Evolutionary conservation across 2,329 filamentous ascomycete genomes (phyloP).

Genomic region (Mycocentrospora acerina): DNA sequence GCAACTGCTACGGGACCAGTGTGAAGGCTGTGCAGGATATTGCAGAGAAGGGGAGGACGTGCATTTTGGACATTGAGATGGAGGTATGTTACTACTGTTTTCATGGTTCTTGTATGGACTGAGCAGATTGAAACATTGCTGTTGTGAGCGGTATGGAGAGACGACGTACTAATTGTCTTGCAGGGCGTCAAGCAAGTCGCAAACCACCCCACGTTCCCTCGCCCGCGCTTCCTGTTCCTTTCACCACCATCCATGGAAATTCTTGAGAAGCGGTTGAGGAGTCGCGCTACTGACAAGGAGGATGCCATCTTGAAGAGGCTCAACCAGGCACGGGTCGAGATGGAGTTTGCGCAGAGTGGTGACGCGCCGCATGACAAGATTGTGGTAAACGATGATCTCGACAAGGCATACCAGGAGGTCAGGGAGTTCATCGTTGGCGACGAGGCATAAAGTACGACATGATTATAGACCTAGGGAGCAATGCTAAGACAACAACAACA

Average conservation of each 20-base stretch:
- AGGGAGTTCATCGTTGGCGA: constrained; percentile 53
- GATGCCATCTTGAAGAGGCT: constrained; percentile 52
- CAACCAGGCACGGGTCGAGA: constrained; percentile 49
- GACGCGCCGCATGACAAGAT: constrained; percentile 54
- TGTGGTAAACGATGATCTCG: constrained; percentile 55
- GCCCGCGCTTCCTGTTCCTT: constrained; percentile 80
- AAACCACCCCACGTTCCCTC: constrained; percentile 63
- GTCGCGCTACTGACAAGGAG: constrained; percentile 47
- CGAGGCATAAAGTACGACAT: constrained; percentile 22
- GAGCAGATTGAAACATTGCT: too few species aligned
- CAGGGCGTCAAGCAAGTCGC: constrained; percentile 92
- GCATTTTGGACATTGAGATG: constrained; percentile 95
- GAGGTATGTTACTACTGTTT: constrained; percentile 57
- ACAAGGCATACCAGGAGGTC: constrained; percentile 52
- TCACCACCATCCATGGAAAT: constrained; percentile 74
- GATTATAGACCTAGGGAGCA: too few species aligned
- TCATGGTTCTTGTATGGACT: background rate
- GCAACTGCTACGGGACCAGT: constrained; percentile 85
- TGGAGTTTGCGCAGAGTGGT: constrained; percentile 43
- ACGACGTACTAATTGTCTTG: background rate
- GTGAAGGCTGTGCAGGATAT: constrained; percentile 77
- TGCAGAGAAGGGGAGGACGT: constrained; percentile 68
- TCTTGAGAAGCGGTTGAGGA: constrained; percentile 63
- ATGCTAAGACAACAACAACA: constrained; percentile 4
- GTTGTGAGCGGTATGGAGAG: too few species aligned